These are phyloP conservation scores for Ligustrum vulgare DNA, from an alignment of 257 asterid species.

Conservation along the genomic window DNA sequence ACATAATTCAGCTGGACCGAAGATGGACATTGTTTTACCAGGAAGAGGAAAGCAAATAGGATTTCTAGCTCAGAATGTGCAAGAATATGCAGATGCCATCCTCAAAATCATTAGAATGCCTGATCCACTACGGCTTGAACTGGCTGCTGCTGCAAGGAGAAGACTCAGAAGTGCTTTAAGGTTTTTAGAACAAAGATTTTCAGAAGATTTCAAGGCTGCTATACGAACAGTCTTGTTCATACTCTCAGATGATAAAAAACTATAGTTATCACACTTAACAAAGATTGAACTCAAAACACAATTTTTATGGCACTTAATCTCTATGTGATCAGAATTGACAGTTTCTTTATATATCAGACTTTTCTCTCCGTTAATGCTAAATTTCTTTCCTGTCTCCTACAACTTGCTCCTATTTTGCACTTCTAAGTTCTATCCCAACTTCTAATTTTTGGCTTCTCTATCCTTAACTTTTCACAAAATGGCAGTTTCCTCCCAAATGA, in stretches of 20 bases:
- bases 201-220: slow-evolving; percentile 75
- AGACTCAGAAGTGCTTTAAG: slow-evolving; percentile 72
- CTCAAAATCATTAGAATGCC: slow-evolving; percentile 57
- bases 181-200: slow-evolving; percentile 83
- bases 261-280: too few relatives aligned
- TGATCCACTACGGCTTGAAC: slow-evolving; percentile 53
- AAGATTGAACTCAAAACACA: too few relatives aligned
- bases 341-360: too few relatives aligned
- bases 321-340: not conserved
- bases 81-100: slow-evolving; percentile 82
- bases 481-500: not conserved
- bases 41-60: slow-evolving; percentile 89
- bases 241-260: slow-evolving; percentile 22
- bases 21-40: slow-evolving; percentile 76
- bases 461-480: too few relatives aligned
- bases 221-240: slow-evolving; percentile 45
- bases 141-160: slow-evolving; percentile 82
- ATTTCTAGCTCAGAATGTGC: slow-evolving; percentile 61
- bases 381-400: too few relatives aligned
- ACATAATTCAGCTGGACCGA: slow-evolving; percentile 93
- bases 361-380: too few relatives aligned
- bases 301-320: not conserved
- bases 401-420: too few relatives aligned
- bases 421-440: too few relatives aligned
- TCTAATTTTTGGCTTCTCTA: too few relatives aligned